Evolutionary conservation across 108 stramenopile genomes (phyloP), one percentile per base, ranked within the genome.

Genomic region (Cyclostephanos invisitatus): DNA sequence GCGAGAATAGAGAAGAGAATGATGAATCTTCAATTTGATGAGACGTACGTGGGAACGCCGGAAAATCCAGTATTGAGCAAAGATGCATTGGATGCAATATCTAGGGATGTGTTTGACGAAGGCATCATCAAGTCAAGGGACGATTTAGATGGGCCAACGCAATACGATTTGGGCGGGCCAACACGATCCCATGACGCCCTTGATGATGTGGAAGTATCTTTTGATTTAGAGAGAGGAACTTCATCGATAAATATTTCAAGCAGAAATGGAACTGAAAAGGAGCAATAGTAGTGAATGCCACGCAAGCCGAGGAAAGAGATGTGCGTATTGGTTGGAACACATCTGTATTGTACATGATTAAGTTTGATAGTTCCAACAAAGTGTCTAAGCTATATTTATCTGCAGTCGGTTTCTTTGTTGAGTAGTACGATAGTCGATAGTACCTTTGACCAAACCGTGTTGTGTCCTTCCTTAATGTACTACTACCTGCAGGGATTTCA

Each of bases 11-110:
- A 80, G 27, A 85, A 83, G 73, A 75, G 58, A 54, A 50, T 85
- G 25, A 57, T 76, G 27, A 84, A 80, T 50, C 83, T 82, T 68
- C 79, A 85, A 50, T 50, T 59, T 22, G 88, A 89, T 72, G 88
- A 89, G 38, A 84, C 75, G 8, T 89, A 89, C 61, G 62, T 89
- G 36, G 87, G 85, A 42, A 87, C 86, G 9, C 80, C 86, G 15
- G 84, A 87, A 65, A 84, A 87, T 5, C 69, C 69, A 1, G 44
- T 60, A 14, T 21, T 70, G 58, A 55, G 53, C 35, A 46, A 59
- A 57, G 69, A 70, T 60, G 56, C 25, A 0, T 59, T 70, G 37
- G 69, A 70, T 70, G 55, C 17, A 8, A 60, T 57, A 3, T 29
- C 29, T 27, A 29, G 17, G 27, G 56, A 57, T 29, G 29, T 57